Percentiles rank a stretch among this genome's conserved stretches.
Conservation (phyloP, 352 stramenopile genomes). For the Globisporangium canariense region DNA sequence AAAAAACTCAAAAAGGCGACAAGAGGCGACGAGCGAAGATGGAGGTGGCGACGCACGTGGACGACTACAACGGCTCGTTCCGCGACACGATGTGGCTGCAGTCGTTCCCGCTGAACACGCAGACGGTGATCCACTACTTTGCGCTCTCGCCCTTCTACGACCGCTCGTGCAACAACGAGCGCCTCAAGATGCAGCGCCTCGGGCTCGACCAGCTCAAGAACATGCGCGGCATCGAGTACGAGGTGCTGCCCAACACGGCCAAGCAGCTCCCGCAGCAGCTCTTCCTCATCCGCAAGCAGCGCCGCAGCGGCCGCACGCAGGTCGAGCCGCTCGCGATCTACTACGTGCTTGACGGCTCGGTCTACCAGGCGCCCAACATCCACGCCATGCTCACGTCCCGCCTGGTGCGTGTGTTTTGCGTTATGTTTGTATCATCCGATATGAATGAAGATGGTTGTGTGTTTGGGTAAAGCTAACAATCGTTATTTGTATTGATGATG, state of each 20-base stretch:
- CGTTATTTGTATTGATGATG: neutral
- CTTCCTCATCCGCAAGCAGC: conserved; percentile 86
- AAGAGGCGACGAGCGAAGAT: conserved; percentile 27
- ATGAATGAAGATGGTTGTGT: neutral
- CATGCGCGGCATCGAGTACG: conserved; percentile 87
- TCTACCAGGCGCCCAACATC: conserved; percentile 88
- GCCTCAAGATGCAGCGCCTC: conserved; percentile 87
- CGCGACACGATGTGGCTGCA: conserved; percentile 87
- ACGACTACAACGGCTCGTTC: conserved; percentile 89
- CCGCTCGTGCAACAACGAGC: conserved; percentile 88
- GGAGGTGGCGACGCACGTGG: conserved; percentile 66
- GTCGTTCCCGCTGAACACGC: conserved; percentile 75
- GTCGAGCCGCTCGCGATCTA: conserved; percentile 84
- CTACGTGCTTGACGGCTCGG: conserved; percentile 83
- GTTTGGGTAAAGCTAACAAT: neutral
- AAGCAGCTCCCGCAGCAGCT: conserved; percentile 87
- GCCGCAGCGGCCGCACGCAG: conserved; percentile 66
- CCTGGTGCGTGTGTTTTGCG: conserved; percentile 60
- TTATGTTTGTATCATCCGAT: neutral
- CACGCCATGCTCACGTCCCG: conserved; percentile 85
- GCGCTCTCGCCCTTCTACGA: conserved; percentile 88
- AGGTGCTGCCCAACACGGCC: conserved; percentile 74
- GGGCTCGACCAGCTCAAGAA: conserved; percentile 85
- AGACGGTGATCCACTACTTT: conserved; percentile 89
- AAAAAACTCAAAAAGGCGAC: neutral